These are phyloP conservation scores for Sphaerulina musiva DNA, from an alignment of 2,329 filamentous ascomycete species.

Conservation along the genomic window DNA sequence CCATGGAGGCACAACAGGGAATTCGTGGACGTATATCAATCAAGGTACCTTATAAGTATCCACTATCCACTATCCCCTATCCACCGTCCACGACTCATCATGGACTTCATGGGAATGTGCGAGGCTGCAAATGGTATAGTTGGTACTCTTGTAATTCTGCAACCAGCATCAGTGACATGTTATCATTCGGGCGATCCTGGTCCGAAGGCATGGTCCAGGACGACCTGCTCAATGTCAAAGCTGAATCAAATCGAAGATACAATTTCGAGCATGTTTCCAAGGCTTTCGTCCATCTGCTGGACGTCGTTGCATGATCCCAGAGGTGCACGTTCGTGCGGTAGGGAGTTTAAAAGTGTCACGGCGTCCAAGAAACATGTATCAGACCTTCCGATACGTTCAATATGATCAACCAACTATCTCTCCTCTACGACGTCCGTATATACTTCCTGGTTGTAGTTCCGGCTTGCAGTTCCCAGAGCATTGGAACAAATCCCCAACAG, in stretches of 20 bases:
- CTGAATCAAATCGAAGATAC: no score
- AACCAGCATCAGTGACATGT: neutral
- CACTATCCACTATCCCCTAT: no score
- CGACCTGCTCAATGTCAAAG: neutral
- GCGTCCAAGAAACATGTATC: neutral
- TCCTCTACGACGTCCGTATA: neutral
- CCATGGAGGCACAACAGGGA: neutral
- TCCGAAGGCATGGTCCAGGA: neutral
- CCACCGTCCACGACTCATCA: neutral
- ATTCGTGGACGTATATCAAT: neutral
- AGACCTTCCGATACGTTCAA: neutral
- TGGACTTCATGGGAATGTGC: neutral
- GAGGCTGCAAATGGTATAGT: neutral
- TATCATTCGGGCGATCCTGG: neutral
- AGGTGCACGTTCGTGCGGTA: no score
- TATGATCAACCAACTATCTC: neutral
- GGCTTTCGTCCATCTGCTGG: neutral
- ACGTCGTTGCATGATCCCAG: no score
- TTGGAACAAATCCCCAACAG: neutral
- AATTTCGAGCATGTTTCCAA: neutral
- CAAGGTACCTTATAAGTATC: no score
- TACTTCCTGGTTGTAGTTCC: neutral
- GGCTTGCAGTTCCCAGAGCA: neutral
- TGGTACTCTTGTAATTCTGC: neutral
- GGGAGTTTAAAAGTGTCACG: neutral